Evolutionary conservation across 2,329 filamentous ascomycete species (phyloP).

Genomic region (Didymella arachidicola): DNA sequence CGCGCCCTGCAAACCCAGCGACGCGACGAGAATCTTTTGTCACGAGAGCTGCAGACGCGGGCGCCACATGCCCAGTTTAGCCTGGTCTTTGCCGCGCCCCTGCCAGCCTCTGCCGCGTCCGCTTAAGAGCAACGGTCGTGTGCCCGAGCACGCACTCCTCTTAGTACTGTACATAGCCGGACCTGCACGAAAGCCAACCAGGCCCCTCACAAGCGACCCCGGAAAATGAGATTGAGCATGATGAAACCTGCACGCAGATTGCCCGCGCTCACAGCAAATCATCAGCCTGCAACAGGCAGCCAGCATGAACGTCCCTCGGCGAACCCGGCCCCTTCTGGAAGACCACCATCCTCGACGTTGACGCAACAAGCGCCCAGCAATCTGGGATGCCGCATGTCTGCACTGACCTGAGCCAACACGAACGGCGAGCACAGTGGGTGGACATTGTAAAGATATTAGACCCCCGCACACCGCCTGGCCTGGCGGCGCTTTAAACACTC

Average conservation of each 20-base stretch:
- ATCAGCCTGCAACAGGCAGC: not conserved
- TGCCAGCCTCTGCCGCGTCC: constrained; percentile 21
- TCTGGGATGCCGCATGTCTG: constrained; percentile 3
- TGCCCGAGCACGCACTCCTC: constrained; percentile 6
- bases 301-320: constrained; percentile 13
- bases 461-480: not conserved
- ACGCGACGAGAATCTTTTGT: constrained; percentile 12
- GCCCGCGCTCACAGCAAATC: constrained; percentile 16
- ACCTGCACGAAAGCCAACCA: not conserved
- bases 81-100: constrained; percentile 1
- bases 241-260: constrained; percentile 16
- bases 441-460: constrained; percentile 1
- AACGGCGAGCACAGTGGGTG: constrained; percentile 2
- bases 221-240: constrained; percentile 8
- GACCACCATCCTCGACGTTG: not conserved
- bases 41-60: constrained; percentile 14
- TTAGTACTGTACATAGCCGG: not conserved
- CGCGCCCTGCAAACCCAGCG: not conserved
- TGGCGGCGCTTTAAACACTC: not conserved
- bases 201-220: constrained; percentile 12
- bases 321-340: constrained; percentile 5
- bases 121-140: constrained; percentile 16
- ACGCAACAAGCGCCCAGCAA: constrained; percentile 4
- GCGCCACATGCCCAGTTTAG: constrained; percentile 5
- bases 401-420: constrained; percentile 4